These are phyloP conservation scores for Morella rubra DNA, from an alignment of 306 rosid species.

Conservation along the genomic window DNA sequence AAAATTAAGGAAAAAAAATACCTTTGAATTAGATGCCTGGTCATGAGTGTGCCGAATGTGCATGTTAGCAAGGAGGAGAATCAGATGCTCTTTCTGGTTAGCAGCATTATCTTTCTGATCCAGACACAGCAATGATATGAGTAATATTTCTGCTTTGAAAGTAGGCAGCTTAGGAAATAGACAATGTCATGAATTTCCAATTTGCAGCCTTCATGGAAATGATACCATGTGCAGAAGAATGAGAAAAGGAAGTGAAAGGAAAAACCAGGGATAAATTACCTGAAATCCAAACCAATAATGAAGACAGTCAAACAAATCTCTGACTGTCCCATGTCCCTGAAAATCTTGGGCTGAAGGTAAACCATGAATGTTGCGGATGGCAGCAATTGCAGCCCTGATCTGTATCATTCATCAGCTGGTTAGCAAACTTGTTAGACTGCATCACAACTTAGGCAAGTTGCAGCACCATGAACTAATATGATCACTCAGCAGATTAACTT, in stretches of 20 bases:
- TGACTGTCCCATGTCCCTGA: slow-evolving; percentile 58
- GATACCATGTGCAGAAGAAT: slow-evolving; percentile 10
- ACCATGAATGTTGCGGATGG: slow-evolving; percentile 59
- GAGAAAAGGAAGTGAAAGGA: slow-evolving; percentile 20
- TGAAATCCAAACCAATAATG: slow-evolving; percentile 96
- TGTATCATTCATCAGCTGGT: slow-evolving; percentile 39
- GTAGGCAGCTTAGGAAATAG: slow-evolving; percentile 11
- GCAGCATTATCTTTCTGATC: slow-evolving; percentile 85
- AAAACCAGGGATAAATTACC: slow-evolving; percentile 45
- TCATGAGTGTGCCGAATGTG: slow-evolving; percentile 59
- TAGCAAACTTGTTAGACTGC: slow-evolving; percentile 26
- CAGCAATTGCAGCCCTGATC: slow-evolving; percentile 79
- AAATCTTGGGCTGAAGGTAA: slow-evolving; percentile 73
- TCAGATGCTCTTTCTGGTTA: slow-evolving; percentile 88
- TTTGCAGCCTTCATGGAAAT: background rate
- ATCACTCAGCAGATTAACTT: background rate
- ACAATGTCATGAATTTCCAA: slow-evolving; percentile 12
- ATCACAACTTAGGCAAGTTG: slow-evolving; percentile 8
- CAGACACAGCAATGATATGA: slow-evolving; percentile 21
- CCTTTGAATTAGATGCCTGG: slow-evolving; percentile 58
- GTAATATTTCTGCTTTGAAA: slow-evolving; percentile 12
- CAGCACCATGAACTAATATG: slow-evolving; percentile 25
- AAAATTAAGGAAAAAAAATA: slow-evolving; percentile 29
- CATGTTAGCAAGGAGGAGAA: slow-evolving; percentile 86
- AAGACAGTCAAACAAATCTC: slow-evolving; percentile 89